Evolutionary conservation across 306 rosid species (phyloP).

Genomic region (Prosopis cineraria): DNA sequence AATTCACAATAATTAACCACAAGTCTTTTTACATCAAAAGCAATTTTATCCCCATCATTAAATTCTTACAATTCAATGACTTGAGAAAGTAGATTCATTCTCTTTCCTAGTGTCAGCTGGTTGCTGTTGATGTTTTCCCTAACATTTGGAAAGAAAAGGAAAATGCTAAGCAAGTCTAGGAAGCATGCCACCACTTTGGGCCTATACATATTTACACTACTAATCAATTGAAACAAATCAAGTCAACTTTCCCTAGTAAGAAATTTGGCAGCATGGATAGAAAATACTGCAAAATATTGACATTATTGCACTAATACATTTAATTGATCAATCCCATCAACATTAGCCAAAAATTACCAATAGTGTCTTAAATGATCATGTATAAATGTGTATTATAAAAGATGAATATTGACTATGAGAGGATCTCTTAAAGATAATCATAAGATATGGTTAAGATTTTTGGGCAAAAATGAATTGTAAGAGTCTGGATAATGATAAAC

Average conservation of each 20-base stretch:
- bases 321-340: conserved; percentile 20
- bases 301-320: not conserved
- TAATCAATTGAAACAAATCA: conserved; percentile 35
- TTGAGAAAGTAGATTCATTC: conserved; percentile 34
- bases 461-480: too few relatives aligned
- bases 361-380: too few relatives aligned
- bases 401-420: too few relatives aligned
- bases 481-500: not conserved
- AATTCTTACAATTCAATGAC: conserved; percentile 34
- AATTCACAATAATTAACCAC: too few relatives aligned
- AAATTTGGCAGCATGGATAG: conserved; percentile 14
- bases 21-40: conserved; percentile 42
- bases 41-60: conserved; percentile 39
- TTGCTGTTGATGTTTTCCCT: conserved; percentile 47
- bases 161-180: conserved; percentile 74
- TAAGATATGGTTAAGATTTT: too few relatives aligned
- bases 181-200: conserved; percentile 61
- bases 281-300: conserved; percentile 3
- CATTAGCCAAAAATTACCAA: conserved; percentile 12
- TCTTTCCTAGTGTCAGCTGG: conserved; percentile 41
- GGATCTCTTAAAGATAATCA: too few relatives aligned
- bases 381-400: too few relatives aligned
- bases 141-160: conserved; percentile 71
- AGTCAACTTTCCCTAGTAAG: conserved; percentile 12
- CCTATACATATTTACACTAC: conserved; percentile 47